A percentile compares a stretch with the other conserved stretches of the same genome.
These are phyloP conservation scores for Silene coronaria DNA, from an alignment of 179 eudicot genomes.

Conservation along the genomic window DNA sequence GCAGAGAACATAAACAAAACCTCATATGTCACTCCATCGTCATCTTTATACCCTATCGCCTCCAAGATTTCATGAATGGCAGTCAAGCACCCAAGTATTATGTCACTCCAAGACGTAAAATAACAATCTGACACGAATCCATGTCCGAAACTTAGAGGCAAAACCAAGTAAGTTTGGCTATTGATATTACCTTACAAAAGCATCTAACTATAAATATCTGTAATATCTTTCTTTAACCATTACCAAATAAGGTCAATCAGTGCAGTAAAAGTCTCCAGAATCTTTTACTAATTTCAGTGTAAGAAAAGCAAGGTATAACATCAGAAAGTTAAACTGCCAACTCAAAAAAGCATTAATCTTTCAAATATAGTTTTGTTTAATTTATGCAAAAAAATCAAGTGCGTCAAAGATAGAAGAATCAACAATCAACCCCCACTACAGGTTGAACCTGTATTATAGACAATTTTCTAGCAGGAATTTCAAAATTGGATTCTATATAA, in stretches of 20 bases:
- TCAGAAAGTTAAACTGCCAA: background rate
- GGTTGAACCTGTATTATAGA: too few species aligned
- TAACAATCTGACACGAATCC: background rate
- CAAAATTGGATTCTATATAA: too few species aligned
- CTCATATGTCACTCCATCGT: slow-evolving; percentile 61
- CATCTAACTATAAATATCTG: background rate
- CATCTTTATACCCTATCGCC: slow-evolving; percentile 57
- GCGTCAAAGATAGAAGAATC: too few species aligned
- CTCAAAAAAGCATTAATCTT: background rate
- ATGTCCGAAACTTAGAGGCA: background rate
- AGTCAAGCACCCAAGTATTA: too few species aligned
- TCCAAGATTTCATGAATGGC: slow-evolving; percentile 63
- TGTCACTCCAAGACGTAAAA: background rate
- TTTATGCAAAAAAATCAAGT: background rate
- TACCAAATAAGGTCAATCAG: background rate
- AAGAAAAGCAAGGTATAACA: background rate
- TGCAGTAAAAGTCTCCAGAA: background rate
- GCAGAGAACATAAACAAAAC: slow-evolving; percentile 20
- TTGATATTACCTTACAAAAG: background rate
- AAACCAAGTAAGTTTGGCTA: background rate
- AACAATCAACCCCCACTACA: too few species aligned
- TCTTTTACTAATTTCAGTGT: background rate
- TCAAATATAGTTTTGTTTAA: background rate
- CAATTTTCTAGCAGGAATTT: too few species aligned
- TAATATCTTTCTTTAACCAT: too few species aligned